These are phyloP conservation scores for Martiniozyma asiatica DNA, from an alignment of 1,139 yeast species.

Conservation along the genomic window DNA sequence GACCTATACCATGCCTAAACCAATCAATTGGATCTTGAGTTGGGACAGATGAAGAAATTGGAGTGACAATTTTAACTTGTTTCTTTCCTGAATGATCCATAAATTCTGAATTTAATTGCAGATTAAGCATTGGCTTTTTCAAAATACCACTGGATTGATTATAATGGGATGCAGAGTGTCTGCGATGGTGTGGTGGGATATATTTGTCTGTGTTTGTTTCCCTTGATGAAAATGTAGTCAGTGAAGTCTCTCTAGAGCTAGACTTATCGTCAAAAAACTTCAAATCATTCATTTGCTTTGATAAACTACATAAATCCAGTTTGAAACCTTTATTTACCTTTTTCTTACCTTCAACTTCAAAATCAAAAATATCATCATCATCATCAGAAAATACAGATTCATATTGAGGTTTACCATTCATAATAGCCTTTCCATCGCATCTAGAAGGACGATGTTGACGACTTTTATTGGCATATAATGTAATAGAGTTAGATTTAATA, in stretches of 20 bases:
- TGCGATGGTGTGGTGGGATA: constrained; percentile 38
- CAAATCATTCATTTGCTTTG: constrained; percentile 16
- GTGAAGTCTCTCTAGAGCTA: constrained; percentile 17
- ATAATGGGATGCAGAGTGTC: constrained; percentile 16
- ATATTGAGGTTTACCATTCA: constrained; percentile 35
- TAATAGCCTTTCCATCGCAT: constrained; percentile 26
- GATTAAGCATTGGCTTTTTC: constrained; percentile 8
- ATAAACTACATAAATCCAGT: constrained; percentile 9
- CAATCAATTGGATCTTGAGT: constrained; percentile 25
- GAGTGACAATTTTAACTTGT: constrained; percentile 16
- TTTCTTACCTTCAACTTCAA: too few relatives aligned
- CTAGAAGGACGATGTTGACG: constrained; percentile 1
- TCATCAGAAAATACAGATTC: constrained; percentile 19
- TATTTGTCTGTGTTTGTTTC: constrained; percentile 24
- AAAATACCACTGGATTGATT: constrained; percentile 17
- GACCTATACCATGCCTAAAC: too few relatives aligned
- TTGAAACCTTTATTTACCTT: too few relatives aligned
- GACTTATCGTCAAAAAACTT: constrained; percentile 10
- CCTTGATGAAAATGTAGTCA: constrained; percentile 15
- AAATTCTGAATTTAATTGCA: constrained; percentile 2
- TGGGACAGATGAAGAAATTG: constrained; percentile 33
- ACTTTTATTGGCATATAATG: background rate
- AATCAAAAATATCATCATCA: constrained; percentile 12
- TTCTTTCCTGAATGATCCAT: constrained; percentile 12
- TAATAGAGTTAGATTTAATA: background rate